A percentile compares a stretch with the other conserved stretches of the same genome.
These are phyloP conservation scores for Xylaria sp. DNA, from an alignment of 2,329 filamentous ascomycete species.

Conservation along the genomic window DNA sequence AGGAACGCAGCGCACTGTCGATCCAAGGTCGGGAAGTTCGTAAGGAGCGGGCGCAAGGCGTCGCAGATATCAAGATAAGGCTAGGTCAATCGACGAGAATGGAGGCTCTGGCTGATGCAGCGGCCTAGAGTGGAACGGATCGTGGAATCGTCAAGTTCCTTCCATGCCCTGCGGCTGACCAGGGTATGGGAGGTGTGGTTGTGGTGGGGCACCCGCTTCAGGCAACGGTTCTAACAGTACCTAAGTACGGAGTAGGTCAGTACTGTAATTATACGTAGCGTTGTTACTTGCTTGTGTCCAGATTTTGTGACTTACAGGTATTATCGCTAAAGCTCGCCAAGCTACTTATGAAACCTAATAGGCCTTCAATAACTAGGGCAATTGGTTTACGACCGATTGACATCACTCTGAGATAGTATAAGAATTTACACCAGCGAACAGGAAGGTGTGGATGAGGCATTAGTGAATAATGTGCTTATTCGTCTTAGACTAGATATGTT, in stretches of 20 bases:
- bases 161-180: conserved; percentile 18
- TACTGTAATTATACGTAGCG: too few species aligned
- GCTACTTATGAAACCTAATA: too few species aligned
- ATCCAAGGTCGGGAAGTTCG: neutral
- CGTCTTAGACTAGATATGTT: conserved; percentile 7
- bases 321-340: too few species aligned
- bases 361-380: conserved; percentile 8
- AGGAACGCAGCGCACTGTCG: neutral
- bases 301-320: too few species aligned
- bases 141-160: conserved; percentile 21
- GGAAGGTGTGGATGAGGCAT: conserved; percentile 4
- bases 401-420: neutral
- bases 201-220: too few species aligned
- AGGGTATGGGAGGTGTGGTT: neutral
- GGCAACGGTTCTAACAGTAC: too few species aligned
- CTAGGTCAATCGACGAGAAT: neutral
- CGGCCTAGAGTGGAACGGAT: conserved; percentile 10
- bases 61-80: neutral
- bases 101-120: neutral
- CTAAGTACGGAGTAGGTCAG: too few species aligned
- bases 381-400: conserved; percentile 8
- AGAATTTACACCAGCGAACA: conserved; percentile 9
- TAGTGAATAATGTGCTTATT: conserved; percentile 15
- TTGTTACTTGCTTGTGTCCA: too few species aligned
- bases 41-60: neutral